phyloP scores from a whole-genome alignment of 148 eudicot species.

The Heliosperma pusillum region DNA sequence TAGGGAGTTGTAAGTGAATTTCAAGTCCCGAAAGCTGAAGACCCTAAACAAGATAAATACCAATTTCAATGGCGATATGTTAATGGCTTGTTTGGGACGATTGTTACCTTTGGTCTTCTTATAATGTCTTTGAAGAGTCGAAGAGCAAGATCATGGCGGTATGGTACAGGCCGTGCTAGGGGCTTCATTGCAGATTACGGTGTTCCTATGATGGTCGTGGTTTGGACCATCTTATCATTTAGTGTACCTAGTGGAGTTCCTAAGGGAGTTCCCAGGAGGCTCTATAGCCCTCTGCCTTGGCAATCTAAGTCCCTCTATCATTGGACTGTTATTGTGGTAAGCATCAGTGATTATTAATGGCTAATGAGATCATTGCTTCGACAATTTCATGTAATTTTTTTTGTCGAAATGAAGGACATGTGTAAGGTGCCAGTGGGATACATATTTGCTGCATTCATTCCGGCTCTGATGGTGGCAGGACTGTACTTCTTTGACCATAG shows the following conservation, averaged over 20 bases:
- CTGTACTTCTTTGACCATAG: conserved; percentile 47
- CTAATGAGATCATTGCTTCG: not conserved
- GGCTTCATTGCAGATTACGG: conserved; percentile 88
- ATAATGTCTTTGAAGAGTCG: conserved; percentile 53
- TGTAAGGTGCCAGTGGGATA: conserved; percentile 32
- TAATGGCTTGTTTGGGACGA: conserved; percentile 64
- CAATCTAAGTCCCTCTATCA: conserved; percentile 56
- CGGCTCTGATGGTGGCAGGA: conserved; percentile 44
- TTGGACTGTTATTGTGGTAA: conserved; percentile 77
- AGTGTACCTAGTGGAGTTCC: conserved; percentile 54
- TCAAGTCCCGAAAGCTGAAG: conserved; percentile 32
- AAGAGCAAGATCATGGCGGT: conserved; percentile 67
- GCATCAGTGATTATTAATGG: not conserved
- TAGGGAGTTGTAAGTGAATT: conserved; percentile 64
- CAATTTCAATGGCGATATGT: conserved; percentile 61
- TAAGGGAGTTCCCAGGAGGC: conserved; percentile 77
- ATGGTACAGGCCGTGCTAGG: conserved; percentile 63
- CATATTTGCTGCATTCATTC: conserved; percentile 43
- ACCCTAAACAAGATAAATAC: conserved; percentile 26
- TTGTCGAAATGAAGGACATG: conserved; percentile 38
- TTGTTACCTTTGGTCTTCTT: conserved; percentile 63
- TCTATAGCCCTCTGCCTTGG: conserved; percentile 81
- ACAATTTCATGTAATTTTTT: not conserved
- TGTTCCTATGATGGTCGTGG: conserved; percentile 74
- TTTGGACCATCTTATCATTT: conserved; percentile 74